Conservation (phyloP, 2,329 filamentous ascomycete genomes). For the Cladosporium sp. region DNA sequence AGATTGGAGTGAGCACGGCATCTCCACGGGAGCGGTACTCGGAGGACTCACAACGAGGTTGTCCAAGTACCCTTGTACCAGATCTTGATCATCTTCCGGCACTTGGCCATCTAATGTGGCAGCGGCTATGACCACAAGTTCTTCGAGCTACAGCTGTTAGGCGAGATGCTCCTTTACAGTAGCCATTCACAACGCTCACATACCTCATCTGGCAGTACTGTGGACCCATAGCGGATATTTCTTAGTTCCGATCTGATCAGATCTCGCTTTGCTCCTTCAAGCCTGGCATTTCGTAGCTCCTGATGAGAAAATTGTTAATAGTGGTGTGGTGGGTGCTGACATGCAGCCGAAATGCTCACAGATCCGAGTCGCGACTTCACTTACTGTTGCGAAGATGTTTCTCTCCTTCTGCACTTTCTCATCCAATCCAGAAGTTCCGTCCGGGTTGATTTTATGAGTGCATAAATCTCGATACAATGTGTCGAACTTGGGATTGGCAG, state of each 20-base stretch:
- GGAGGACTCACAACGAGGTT: constrained; percentile 33
- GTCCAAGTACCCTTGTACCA: constrained; percentile 37
- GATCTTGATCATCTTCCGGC: constrained; percentile 32
- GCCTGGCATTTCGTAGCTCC: constrained; percentile 36
- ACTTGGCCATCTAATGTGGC: constrained; percentile 38
- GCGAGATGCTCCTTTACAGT: background rate
- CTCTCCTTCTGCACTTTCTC: constrained; percentile 39
- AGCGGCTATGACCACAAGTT: constrained; percentile 39
- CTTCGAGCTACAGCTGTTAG: constrained; percentile 31
- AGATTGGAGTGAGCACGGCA: constrained; percentile 1
- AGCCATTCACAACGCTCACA: background rate
- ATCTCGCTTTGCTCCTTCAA: constrained; percentile 29
- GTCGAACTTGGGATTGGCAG: constrained; percentile 43
- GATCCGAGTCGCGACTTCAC: background rate
- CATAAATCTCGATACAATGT: constrained; percentile 43
- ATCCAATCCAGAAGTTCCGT: constrained; percentile 42
- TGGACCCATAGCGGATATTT: constrained; percentile 31
- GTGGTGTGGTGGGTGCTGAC: too few species aligned
- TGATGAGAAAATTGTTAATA: too few species aligned
- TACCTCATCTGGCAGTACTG: constrained; percentile 39
- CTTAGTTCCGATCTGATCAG: constrained; percentile 34
- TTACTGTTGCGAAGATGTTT: constrained; percentile 37
- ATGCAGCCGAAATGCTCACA: too few species aligned
- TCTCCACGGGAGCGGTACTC: background rate
- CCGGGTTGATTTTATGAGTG: constrained; percentile 38